These are phyloP conservation scores for Pinus albicaulis DNA, from an alignment of 75 land plant genomes.

Conservation along the genomic window DNA sequence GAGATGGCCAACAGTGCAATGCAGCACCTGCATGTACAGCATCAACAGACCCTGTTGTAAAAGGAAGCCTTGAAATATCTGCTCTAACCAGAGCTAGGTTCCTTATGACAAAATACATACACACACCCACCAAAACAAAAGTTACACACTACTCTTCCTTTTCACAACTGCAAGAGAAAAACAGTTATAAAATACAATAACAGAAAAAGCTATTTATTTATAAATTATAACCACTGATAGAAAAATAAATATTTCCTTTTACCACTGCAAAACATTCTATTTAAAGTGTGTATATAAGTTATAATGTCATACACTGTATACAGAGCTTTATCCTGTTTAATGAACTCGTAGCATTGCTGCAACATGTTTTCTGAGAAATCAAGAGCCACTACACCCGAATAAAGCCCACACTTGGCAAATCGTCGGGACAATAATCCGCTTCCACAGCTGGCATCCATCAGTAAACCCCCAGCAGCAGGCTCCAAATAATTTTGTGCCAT, in stretches of 20 bases:
- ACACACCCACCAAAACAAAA: constrained; percentile 22
- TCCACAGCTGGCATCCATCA: constrained; percentile 96
- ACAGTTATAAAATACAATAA: too few relatives aligned
- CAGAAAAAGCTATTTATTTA: too few relatives aligned
- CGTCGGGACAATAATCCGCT: constrained; percentile 93
- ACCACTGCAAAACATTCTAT: too few relatives aligned
- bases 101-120: neutral
- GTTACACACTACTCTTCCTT: too few relatives aligned
- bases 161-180: too few relatives aligned
- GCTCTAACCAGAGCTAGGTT: constrained; percentile 1
- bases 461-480: constrained; percentile 69
- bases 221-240: too few relatives aligned
- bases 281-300: too few relatives aligned
- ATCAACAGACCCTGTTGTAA: constrained; percentile 84
- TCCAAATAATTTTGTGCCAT: constrained; percentile 88
- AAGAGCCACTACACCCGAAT: constrained; percentile 75
- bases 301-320: constrained; percentile 34
- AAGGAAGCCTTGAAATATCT: constrained; percentile 75
- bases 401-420: constrained; percentile 71
- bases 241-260: too few relatives aligned
- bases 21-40: constrained; percentile 99
- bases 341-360: constrained; percentile 80
- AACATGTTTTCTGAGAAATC: constrained; percentile 99
- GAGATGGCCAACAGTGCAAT: constrained; percentile 98
- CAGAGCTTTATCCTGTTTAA: constrained; percentile 52